These are phyloP conservation scores for Pythium inflatum DNA, from an alignment of 352 stramenopile species.

Conservation along the genomic window DNA sequence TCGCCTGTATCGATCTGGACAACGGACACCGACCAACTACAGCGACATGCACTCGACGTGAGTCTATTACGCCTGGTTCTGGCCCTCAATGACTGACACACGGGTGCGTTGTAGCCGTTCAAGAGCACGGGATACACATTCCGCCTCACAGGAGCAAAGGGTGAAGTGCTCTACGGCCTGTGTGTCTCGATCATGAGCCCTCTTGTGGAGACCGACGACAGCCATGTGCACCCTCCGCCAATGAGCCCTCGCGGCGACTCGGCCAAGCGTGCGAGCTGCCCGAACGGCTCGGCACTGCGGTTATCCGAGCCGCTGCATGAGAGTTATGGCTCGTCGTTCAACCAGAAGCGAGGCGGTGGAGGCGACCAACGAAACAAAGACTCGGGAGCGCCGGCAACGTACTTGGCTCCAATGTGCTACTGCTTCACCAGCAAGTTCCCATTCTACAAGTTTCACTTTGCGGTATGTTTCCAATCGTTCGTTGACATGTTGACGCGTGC, in stretches of 20 bases:
- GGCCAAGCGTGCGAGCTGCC: constrained; percentile 44
- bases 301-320: constrained; percentile 18
- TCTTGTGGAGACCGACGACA: constrained; percentile 29
- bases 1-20: constrained; percentile 72
- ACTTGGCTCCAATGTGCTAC: constrained; percentile 74
- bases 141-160: constrained; percentile 82
- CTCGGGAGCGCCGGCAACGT: neutral
- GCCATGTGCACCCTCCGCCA: neutral
- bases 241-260: constrained; percentile 36
- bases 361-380: neutral
- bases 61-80: too few relatives aligned
- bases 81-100: neutral
- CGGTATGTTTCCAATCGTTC: constrained; percentile 38
- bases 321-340: constrained; percentile 9
- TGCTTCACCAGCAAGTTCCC: constrained; percentile 89
- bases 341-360: neutral
- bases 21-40: constrained; percentile 59
- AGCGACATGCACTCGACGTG: constrained; percentile 70
- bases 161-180: constrained; percentile 81
- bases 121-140: constrained; percentile 80
- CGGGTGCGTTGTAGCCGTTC: constrained; percentile 39
- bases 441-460: constrained; percentile 86
- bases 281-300: constrained; percentile 21
- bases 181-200: constrained; percentile 72
- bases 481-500: neutral